Evolutionary conservation across 78 protist genomes (phyloP).

Genomic region (Blattamonas nauphoetae): DNA sequence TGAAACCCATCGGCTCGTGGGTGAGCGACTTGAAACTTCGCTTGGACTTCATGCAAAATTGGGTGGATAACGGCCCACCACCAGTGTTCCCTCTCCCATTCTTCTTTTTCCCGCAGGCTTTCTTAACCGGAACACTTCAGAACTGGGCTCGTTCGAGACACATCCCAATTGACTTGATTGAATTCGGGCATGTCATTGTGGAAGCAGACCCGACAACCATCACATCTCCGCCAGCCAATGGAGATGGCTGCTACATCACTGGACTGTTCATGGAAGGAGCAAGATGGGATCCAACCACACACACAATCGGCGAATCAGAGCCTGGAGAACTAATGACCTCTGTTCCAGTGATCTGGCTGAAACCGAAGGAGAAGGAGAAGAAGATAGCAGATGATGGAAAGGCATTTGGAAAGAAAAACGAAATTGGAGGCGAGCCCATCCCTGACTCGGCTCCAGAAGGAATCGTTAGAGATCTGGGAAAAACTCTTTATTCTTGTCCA

Average conservation of each 20-base stretch:
- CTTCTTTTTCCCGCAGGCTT: constrained; percentile 47
- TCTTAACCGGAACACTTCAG: constrained; percentile 58
- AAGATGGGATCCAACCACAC: constrained; percentile 25
- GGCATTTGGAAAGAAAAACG: background rate
- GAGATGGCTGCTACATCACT: constrained; percentile 40
- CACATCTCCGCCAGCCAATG: constrained; percentile 8
- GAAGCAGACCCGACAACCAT: background rate
- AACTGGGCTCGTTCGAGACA: constrained; percentile 48
- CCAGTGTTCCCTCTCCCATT: constrained; percentile 7
- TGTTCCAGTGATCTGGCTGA: constrained; percentile 37
- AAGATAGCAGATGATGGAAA: background rate
- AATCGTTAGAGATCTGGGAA: background rate
- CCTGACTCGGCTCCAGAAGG: background rate
- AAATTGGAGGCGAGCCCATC: background rate
- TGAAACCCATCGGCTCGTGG: constrained; percentile 44
- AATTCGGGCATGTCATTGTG: constrained; percentile 21
- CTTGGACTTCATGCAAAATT: constrained; percentile 37
- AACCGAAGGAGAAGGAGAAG: background rate
- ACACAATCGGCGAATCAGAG: constrained; percentile 26
- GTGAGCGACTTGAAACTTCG: constrained; percentile 38
- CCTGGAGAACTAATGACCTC: constrained; percentile 36
- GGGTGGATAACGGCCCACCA: constrained; percentile 52
- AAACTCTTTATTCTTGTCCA: constrained; percentile 49
- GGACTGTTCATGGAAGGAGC: constrained; percentile 55
- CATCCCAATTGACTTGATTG: constrained; percentile 46